Conservation (phyloP, 106 monocot genomes). For the Allium fistulosum region DNA sequence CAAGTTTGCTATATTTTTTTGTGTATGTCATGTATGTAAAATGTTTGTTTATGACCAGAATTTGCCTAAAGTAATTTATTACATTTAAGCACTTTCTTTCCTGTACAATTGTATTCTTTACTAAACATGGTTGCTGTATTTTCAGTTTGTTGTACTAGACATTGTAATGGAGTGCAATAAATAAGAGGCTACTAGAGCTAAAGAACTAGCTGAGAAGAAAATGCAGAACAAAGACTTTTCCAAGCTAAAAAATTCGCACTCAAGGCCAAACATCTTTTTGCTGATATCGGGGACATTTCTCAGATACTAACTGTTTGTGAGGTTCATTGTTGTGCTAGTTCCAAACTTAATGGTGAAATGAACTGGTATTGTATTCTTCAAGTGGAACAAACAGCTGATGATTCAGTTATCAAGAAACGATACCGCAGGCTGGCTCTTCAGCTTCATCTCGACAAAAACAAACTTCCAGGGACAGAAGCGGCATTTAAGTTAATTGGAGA, state of each 20-base stretch:
- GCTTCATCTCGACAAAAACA: conserved; percentile 85
- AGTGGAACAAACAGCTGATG: conserved; percentile 47
- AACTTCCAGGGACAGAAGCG: conserved; percentile 54
- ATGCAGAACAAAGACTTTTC: conserved; percentile 1
- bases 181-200: too few species aligned
- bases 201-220: neutral
- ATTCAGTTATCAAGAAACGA: conserved; percentile 51
- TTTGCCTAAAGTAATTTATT: too few species aligned
- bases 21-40: too few species aligned
- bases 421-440: conserved; percentile 63
- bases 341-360: conserved; percentile 32
- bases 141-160: conserved; percentile 45
- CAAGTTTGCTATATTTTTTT: too few species aligned
- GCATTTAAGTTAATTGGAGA: conserved; percentile 33
- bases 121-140: too few species aligned
- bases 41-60: too few species aligned
- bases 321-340: conserved; percentile 52
- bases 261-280: conserved; percentile 59
- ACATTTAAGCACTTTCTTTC: too few species aligned
- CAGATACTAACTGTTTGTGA: conserved; percentile 75
- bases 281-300: conserved; percentile 64
- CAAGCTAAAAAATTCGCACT: conserved; percentile 11
- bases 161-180: too few species aligned
- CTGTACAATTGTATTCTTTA: too few species aligned
- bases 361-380: conserved; percentile 71